A percentile compares a stretch with the other conserved stretches of the same genome.
phyloP scores from a whole-genome alignment of 2,329 filamentous ascomycete species.

The Dactylonectria estremocensis region DNA sequence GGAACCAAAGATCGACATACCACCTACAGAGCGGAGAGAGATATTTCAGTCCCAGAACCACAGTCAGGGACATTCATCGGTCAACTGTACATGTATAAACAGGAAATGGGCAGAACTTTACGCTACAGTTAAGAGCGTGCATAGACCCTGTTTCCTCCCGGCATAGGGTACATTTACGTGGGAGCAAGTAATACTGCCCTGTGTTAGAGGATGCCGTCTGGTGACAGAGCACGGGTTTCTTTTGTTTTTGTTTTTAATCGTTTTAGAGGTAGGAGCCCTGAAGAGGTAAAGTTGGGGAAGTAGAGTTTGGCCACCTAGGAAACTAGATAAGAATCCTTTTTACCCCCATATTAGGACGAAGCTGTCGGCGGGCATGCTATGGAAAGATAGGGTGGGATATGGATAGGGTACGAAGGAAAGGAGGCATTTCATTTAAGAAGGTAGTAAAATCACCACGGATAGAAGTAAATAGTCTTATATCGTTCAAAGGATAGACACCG shows the following conservation, averaged over 20 bases:
- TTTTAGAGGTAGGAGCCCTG: not conserved
- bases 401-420: not conserved
- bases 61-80: not conserved
- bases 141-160: not conserved
- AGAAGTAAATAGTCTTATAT: not conserved
- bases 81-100: not conserved
- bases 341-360: not conserved
- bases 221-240: not conserved
- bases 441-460: not conserved
- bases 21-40: not conserved
- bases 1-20: not conserved
- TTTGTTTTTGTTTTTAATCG: not conserved
- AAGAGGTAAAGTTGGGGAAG: not conserved
- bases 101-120: not conserved
- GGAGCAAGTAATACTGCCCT: not conserved
- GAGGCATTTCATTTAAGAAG: not conserved
- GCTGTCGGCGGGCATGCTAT: not conserved
- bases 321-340: not conserved
- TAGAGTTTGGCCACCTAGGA: not conserved
- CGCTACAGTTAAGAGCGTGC: not conserved
- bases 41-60: not conserved
- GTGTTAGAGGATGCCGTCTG: not conserved
- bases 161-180: not conserved
- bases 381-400: not conserved
- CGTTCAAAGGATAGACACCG: not conserved